These are phyloP conservation scores for Pseudisothecium myosuroides DNA, from an alignment of 225 moss, liverwort and hornwort species.

Conservation along the genomic window DNA sequence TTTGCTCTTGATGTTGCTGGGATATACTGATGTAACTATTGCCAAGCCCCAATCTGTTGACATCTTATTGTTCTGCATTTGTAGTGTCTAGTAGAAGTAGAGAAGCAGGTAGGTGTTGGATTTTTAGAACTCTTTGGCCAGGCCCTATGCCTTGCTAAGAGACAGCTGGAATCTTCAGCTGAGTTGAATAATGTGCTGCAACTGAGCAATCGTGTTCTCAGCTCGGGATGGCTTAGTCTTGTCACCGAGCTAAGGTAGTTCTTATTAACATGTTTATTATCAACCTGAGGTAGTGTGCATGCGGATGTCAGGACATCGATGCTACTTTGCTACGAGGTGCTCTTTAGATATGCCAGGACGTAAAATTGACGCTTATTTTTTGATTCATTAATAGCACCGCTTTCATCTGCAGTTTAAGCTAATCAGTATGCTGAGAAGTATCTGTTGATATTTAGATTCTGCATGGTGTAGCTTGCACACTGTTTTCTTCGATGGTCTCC, in stretches of 20 bases:
- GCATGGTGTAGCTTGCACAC: neutral
- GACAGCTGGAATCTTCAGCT: neutral
- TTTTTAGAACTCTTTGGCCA: constrained; percentile 24
- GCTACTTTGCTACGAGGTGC: neutral
- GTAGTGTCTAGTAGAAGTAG: constrained; percentile 57
- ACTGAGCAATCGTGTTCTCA: neutral
- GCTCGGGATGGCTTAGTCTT: constrained; percentile 8
- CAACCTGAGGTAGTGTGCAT: neutral
- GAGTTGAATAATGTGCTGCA: neutral
- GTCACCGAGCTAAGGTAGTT: constrained; percentile 14
- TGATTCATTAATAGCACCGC: neutral
- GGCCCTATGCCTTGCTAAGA: constrained; percentile 11
- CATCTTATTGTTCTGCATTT: neutral
- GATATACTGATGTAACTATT: neutral
- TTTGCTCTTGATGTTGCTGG: neutral
- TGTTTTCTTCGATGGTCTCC: neutral
- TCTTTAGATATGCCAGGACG: neutral
- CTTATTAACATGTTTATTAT: neutral
- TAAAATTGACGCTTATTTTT: neutral
- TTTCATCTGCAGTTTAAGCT: neutral
- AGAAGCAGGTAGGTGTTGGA: constrained; percentile 43
- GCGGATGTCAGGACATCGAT: neutral
- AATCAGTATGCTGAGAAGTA: neutral
- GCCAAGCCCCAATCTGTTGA: neutral
- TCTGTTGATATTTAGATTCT: neutral